Evolutionary conservation across 495 filamentous ascomycete species (phyloP).

Genomic region (Bacidia gigantensis): DNA sequence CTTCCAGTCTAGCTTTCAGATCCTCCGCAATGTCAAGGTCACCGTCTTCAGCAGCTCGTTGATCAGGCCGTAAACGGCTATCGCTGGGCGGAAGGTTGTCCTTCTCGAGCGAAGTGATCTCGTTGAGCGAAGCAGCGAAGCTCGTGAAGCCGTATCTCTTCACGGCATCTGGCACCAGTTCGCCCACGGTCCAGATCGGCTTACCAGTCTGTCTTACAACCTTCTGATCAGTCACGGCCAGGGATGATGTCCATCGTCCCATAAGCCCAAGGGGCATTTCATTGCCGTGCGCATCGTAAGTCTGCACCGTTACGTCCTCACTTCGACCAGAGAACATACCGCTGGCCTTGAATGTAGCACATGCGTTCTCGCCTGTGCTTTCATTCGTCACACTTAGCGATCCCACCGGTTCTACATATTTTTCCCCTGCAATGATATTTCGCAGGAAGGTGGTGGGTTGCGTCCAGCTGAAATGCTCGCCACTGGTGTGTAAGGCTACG

Average conservation of each 20-base stretch:
- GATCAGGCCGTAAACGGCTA: constrained; percentile 74
- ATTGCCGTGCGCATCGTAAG: constrained; percentile 48
- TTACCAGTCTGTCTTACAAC: constrained; percentile 38
- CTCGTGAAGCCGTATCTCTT: constrained; percentile 74
- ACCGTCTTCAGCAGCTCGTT: constrained; percentile 71
- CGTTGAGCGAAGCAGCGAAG: constrained; percentile 79
- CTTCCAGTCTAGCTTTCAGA: constrained; percentile 70
- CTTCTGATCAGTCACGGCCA: constrained; percentile 47
- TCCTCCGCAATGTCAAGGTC: constrained; percentile 73
- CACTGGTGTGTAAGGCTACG: constrained; percentile 51
- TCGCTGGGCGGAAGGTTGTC: constrained; percentile 65
- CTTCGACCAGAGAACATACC: constrained; percentile 93
- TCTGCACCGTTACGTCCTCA: constrained; percentile 72
- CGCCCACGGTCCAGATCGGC: constrained; percentile 59
- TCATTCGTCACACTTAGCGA: constrained; percentile 74
- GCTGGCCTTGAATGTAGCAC: constrained; percentile 75
- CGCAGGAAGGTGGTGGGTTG: constrained; percentile 78
- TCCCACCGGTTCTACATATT: constrained; percentile 91
- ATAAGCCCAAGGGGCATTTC: constrained; percentile 46
- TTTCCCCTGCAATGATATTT: constrained; percentile 95
- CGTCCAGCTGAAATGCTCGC: constrained; percentile 74
- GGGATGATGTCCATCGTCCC: constrained; percentile 72
- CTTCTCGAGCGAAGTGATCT: constrained; percentile 69
- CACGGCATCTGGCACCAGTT: constrained; percentile 58
- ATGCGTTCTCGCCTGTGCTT: constrained; percentile 60